These are phyloP conservation scores for Emiliania huxleyi DNA, from an alignment of 78 protist genomes.

Conservation along the genomic window DNA sequence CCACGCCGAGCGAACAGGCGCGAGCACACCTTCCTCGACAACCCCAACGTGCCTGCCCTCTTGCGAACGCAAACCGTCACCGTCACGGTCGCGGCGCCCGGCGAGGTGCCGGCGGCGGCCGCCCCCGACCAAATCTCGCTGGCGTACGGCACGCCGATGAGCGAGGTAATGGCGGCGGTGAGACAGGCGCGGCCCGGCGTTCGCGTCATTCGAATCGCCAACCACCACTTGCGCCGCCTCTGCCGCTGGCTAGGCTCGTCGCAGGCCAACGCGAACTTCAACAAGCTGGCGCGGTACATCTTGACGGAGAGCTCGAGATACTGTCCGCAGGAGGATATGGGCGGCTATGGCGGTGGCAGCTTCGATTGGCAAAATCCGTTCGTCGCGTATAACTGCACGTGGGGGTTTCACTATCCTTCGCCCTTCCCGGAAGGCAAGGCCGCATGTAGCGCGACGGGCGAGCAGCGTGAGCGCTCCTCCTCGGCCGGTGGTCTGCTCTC, in stretches of 20 bases:
- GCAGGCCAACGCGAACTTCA: not conserved
- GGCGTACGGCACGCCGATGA: not conserved
- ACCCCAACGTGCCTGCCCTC: not conserved
- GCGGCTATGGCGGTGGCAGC: not conserved
- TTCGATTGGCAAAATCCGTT: not conserved
- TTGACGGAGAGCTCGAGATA: slow-evolving; percentile 1
- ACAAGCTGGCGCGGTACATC: not conserved
- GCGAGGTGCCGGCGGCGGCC: too few relatives aligned
- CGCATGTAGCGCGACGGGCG: not conserved
- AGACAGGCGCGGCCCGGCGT: not conserved
- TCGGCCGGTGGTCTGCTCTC: not conserved
- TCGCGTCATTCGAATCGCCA: not conserved
- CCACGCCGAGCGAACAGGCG: too few relatives aligned
- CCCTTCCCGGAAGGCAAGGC: not conserved
- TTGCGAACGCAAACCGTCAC: not conserved
- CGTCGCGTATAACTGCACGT: slow-evolving; percentile 15
- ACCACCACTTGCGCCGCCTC: not conserved
- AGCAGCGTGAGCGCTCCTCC: not conserved
- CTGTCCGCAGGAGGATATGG: not conserved
- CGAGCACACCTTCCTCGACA: not conserved
- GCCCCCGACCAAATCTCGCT: not conserved
- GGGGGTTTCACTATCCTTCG: not conserved
- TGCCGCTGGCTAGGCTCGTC: not conserved
- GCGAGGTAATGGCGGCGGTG: not conserved
- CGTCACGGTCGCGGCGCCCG: not conserved